phyloP scores from a whole-genome alignment of 2,329 filamentous ascomycete species.

The Colletotrichum tamarilloi region DNA sequence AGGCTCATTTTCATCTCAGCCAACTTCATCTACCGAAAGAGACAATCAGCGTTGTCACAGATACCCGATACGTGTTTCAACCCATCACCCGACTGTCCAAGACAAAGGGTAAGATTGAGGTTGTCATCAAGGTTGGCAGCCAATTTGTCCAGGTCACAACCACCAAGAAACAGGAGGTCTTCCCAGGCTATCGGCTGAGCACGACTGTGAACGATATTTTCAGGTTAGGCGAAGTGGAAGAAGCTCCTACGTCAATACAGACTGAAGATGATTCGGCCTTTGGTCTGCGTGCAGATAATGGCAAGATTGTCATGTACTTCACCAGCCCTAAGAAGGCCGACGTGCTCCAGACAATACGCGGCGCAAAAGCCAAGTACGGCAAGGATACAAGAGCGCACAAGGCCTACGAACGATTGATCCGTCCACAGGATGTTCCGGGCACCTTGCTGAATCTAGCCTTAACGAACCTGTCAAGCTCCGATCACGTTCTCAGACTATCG shows the following conservation, averaged over 20 bases:
- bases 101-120: constrained; percentile 77
- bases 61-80: constrained; percentile 74
- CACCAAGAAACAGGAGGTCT: constrained; percentile 74
- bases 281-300: constrained; percentile 74
- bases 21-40: constrained; percentile 76
- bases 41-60: constrained; percentile 75
- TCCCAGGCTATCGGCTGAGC: constrained; percentile 69
- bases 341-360: constrained; percentile 71
- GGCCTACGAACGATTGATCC: constrained; percentile 72
- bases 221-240: constrained; percentile 74
- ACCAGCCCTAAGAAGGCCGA: constrained; percentile 73
- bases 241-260: constrained; percentile 72
- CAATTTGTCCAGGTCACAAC: constrained; percentile 79
- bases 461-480: constrained; percentile 72
- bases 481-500: constrained; percentile 69
- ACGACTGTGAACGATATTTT: constrained; percentile 78
- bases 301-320: constrained; percentile 79
- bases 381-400: constrained; percentile 72
- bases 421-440: constrained; percentile 77
- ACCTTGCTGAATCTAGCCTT: constrained; percentile 75
- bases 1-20: constrained; percentile 73
- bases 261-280: constrained; percentile 76
- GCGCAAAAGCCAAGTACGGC: constrained; percentile 71
- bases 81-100: constrained; percentile 74
- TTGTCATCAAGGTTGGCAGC: constrained; percentile 74